These are phyloP conservation scores for Tolypocladium inflatum DNA, from an alignment of 2,329 filamentous ascomycete species.

Conservation along the genomic window DNA sequence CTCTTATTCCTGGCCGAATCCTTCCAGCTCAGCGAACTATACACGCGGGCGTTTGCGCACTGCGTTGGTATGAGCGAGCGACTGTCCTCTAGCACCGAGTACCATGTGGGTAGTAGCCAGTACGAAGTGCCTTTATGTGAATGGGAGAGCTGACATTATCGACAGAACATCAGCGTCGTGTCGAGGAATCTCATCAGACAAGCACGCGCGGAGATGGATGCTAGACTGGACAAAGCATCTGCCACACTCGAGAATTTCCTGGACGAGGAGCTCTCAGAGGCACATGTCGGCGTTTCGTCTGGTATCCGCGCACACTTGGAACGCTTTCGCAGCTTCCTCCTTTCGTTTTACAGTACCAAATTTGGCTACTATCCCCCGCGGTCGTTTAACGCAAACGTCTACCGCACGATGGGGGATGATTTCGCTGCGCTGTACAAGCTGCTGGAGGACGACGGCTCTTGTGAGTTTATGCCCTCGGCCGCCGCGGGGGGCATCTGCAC, in stretches of 20 bases:
- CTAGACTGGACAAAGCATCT: slow-evolving; percentile 48
- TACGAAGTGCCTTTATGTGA: not conserved
- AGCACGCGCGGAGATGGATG: slow-evolving; percentile 55
- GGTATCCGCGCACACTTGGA: slow-evolving; percentile 59
- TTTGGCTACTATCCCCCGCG: slow-evolving; percentile 65
- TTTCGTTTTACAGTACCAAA: slow-evolving; percentile 55
- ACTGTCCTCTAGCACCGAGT: slow-evolving; percentile 48
- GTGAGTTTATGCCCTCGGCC: slow-evolving; percentile 39
- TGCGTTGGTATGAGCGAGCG: slow-evolving; percentile 68
- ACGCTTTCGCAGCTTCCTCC: slow-evolving; percentile 60
- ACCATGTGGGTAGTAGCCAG: slow-evolving; percentile 38
- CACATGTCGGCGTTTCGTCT: slow-evolving; percentile 53
- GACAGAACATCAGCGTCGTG: slow-evolving; percentile 36
- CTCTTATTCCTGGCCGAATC: slow-evolving; percentile 59
- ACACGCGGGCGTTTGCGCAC: slow-evolving; percentile 65
- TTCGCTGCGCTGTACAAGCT: slow-evolving; percentile 64
- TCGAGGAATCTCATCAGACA: slow-evolving; percentile 58
- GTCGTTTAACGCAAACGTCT: slow-evolving; percentile 34
- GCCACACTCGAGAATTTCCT: slow-evolving; percentile 57
- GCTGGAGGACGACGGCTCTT: slow-evolving; percentile 50
- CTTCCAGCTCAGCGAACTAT: slow-evolving; percentile 54
- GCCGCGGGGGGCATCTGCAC: slow-evolving; percentile 61
- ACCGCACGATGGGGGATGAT: slow-evolving; percentile 54
- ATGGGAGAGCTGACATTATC: slow-evolving; percentile 8
- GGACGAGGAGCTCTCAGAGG: slow-evolving; percentile 58